These are phyloP conservation scores for Aspergillus neoniger DNA, from an alignment of 2,329 filamentous ascomycete genomes.

Conservation along the genomic window DNA sequence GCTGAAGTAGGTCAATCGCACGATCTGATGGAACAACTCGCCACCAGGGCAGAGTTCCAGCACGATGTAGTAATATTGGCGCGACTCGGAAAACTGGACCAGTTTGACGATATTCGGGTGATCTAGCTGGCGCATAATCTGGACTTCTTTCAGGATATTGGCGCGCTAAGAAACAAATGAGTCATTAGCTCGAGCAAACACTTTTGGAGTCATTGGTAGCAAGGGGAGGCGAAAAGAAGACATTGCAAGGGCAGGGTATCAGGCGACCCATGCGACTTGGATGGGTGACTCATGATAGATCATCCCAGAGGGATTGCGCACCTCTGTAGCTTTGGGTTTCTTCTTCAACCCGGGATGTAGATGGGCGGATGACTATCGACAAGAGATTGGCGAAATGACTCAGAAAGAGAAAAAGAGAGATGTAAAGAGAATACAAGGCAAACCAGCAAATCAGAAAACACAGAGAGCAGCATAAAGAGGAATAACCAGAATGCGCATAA, in stretches of 20 bases:
- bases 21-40: slow-evolving; percentile 97
- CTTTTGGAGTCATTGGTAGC: background rate
- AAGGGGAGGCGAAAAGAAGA: background rate
- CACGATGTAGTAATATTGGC: slow-evolving; percentile 96
- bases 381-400: slow-evolving; percentile 52
- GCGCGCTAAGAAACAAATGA: slow-evolving; percentile 66
- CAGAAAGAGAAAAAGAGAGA: slow-evolving; percentile 27
- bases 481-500: slow-evolving; percentile 25
- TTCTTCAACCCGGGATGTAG: slow-evolving; percentile 97
- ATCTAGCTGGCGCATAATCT: slow-evolving; percentile 96
- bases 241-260: slow-evolving; percentile 15
- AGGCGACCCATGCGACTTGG: background rate
- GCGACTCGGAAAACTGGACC: slow-evolving; percentile 88
- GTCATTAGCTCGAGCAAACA: slow-evolving; percentile 14
- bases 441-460: slow-evolving; percentile 26
- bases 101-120: slow-evolving; percentile 96
- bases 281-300: background rate
- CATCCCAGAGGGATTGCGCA: slow-evolving; percentile 58
- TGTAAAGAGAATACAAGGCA: slow-evolving; percentile 20
- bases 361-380: slow-evolving; percentile 78
- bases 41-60: slow-evolving; percentile 93
- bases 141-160: slow-evolving; percentile 97
- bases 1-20: slow-evolving; percentile 96
- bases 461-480: slow-evolving; percentile 23
- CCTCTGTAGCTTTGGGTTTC: slow-evolving; percentile 94